Percentiles rank a stretch among this genome's conserved stretches.
phyloP scores from a whole-genome alignment of 2,329 filamentous ascomycete genomes.

The Trichoderma sp. region DNA sequence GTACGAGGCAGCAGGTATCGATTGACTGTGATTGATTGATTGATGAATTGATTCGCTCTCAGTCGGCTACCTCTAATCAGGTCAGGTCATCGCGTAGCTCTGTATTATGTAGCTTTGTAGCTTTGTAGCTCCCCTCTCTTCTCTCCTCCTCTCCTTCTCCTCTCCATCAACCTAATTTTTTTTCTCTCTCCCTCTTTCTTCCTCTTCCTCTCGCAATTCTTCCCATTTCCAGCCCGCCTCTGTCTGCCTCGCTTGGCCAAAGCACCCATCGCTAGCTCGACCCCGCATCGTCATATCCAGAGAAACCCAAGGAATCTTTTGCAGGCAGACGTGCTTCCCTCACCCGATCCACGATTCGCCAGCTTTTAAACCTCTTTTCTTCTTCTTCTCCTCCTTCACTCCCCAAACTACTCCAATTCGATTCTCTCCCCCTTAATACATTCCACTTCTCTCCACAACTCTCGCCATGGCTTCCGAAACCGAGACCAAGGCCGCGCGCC shows the following conservation, averaged over 20 bases:
- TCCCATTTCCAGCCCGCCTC: too few species aligned
- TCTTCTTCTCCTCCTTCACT: background rate
- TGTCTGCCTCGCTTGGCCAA: background rate
- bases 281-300: slow-evolving; percentile 9
- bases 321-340: background rate
- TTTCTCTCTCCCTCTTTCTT: background rate
- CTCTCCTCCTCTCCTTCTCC: background rate
- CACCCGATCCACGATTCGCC: background rate
- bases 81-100: too few species aligned
- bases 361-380: background rate
- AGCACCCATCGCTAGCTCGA: slow-evolving; percentile 2
- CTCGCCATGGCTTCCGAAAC: slow-evolving; percentile 43
- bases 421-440: background rate
- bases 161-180: background rate
- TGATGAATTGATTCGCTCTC: background rate
- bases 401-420: background rate
- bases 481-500: slow-evolving; percentile 54
- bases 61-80: background rate
- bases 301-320: slow-evolving; percentile 9
- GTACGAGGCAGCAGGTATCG: background rate
- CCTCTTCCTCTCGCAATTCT: background rate
- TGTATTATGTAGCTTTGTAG: background rate
- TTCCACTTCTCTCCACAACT: background rate
- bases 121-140: background rate
- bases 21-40: background rate